Base-by-base conservation (phyloP, 2,329 filamentous ascomycete genomes). In the Colletotrichum costaricense region DNA sequence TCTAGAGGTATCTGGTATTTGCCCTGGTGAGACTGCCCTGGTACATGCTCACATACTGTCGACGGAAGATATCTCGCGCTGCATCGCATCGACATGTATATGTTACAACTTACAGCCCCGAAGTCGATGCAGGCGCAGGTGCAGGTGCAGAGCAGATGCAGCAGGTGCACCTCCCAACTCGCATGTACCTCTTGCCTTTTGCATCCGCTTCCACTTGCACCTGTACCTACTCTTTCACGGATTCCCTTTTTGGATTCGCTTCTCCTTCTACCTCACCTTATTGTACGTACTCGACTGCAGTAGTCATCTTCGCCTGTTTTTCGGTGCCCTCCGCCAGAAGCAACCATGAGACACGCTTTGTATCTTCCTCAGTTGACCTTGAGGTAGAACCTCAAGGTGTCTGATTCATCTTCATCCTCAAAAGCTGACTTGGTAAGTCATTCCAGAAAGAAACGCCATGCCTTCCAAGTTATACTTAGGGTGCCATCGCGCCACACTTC, bases 291-390 rank as follows among this genome's bases (percentile, higher is more conserved):
- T 35, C 11, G 16, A 42, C 38, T 42, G 38, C 38, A 42, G 38
- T 42, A 42, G 16, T 7, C 16, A 7, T 24, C 14, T 8, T 22
- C 58, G 12, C 33, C 35, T 33, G 56, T 14, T 22, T 60, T 9
- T 59, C 56, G 26, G 26, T 16, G 54, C 24, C 30, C 22, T 30
- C 22, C 33, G 30, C 62, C 46, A 52, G 19, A 35, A 33, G 33
- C 38, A 30, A 46, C 33, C 49, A 71, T 67, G 63, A 57, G 63
- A 57, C 63, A 68, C 56, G 46, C 26, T 35, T 30, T n/a, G 46
- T 71, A 49, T 33, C 19, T 30, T 22, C 38, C 38, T 42, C 38
- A 16, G 14, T 42, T 42, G 30, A 33, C n/a, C 63, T 46, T 16
- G 8, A 28, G 16, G 33, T 19, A 33, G 11, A 11, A n/a, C 12